These are phyloP conservation scores for Macroventuria anomochaeta DNA, from an alignment of 2,329 filamentous ascomycete genomes.

Conservation along the genomic window DNA sequence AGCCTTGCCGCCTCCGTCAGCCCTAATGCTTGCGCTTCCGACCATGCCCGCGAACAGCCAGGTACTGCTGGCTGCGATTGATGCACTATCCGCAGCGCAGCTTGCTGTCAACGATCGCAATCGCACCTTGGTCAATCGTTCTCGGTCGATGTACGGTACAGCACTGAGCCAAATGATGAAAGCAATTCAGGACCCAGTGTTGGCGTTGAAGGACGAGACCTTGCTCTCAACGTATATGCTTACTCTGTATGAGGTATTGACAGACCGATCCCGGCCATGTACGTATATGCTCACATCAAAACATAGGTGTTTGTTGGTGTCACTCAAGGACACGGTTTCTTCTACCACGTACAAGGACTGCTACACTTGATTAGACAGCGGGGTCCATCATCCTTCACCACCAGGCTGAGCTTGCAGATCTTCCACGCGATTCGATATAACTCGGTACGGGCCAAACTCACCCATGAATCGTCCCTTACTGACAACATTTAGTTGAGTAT, in stretches of 20 bases:
- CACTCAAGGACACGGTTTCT: conserved; percentile 44
- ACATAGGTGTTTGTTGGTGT: conserved; percentile 45
- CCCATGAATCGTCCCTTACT: conserved; percentile 2
- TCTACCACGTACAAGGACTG: conserved; percentile 47
- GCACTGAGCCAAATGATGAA: conserved; percentile 43
- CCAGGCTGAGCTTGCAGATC: conserved; percentile 38
- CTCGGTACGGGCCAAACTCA: conserved; percentile 26
- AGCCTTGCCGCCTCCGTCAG: conserved; percentile 44
- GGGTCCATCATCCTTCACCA: conserved; percentile 41
- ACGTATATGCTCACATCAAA: not conserved
- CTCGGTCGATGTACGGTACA: conserved; percentile 44
- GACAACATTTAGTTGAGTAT: conserved; percentile 37
- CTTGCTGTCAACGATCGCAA: conserved; percentile 43
- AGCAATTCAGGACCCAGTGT: conserved; percentile 37
- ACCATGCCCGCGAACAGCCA: conserved; percentile 39
- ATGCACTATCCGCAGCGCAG: conserved; percentile 45
- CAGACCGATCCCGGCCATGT: not conserved
- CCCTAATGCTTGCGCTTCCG: conserved; percentile 43
- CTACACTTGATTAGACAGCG: conserved; percentile 41
- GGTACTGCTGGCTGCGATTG: conserved; percentile 41
- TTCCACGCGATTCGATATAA: conserved; percentile 48
- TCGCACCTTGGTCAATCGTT: conserved; percentile 39
- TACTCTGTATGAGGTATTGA: conserved; percentile 41
- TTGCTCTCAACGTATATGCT: conserved; percentile 46
- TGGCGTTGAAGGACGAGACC: conserved; percentile 42